phyloP scores from a whole-genome alignment of 2,329 filamentous ascomycete genomes.

The Sporothrix pseudoabietina region DNA sequence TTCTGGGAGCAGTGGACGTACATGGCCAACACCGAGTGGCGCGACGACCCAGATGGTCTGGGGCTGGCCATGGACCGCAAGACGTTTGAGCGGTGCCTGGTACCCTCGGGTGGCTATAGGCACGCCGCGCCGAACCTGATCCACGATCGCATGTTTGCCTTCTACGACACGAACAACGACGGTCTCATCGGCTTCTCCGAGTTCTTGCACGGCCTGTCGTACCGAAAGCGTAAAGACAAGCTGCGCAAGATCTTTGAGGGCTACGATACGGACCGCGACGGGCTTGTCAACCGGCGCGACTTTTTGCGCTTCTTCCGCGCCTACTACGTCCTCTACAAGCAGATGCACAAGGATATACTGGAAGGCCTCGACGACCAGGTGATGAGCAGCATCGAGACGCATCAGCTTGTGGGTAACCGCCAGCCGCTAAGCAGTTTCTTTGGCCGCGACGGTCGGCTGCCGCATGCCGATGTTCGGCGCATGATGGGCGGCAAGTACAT shows the following conservation, averaged over 20 bases:
- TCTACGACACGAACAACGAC: slow-evolving; percentile 90
- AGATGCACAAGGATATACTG: slow-evolving; percentile 82
- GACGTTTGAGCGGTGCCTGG: slow-evolving; percentile 88
- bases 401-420: slow-evolving; percentile 72
- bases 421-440: slow-evolving; percentile 76
- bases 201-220: slow-evolving; percentile 81
- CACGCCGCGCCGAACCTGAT: slow-evolving; percentile 83
- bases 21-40: slow-evolving; percentile 83
- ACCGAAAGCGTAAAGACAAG: slow-evolving; percentile 51
- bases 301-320: slow-evolving; percentile 90
- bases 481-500: slow-evolving; percentile 68
- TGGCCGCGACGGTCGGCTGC: slow-evolving; percentile 70
- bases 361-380: slow-evolving; percentile 77
- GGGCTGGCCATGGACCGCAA: slow-evolving; percentile 84
- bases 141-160: slow-evolving; percentile 94
- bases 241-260: slow-evolving; percentile 60
- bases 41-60: slow-evolving; percentile 75
- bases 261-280: slow-evolving; percentile 88
- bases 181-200: slow-evolving; percentile 90
- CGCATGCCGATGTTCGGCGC: slow-evolving; percentile 62
- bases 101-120: slow-evolving; percentile 78
- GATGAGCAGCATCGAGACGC: slow-evolving; percentile 72
- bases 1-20: slow-evolving; percentile 97
- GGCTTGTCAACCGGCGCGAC: slow-evolving; percentile 80
- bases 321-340: slow-evolving; percentile 87